phyloP scores from a whole-genome alignment of 2,329 filamentous ascomycete species.

The Fusarium goolgardi region DNA sequence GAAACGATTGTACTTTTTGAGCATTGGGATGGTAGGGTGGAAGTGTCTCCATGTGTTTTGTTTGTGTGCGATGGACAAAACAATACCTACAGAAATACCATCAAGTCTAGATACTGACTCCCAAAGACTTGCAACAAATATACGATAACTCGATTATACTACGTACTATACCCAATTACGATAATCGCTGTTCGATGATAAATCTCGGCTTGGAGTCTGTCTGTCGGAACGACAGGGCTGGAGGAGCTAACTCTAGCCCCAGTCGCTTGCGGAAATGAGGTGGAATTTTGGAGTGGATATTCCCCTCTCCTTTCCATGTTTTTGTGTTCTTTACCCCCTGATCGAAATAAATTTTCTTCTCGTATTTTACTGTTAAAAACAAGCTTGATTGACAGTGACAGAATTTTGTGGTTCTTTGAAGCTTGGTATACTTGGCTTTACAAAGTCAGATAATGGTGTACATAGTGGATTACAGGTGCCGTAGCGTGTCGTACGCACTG shows the following conservation, averaged over 20 bases:
- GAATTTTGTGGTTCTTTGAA: background rate
- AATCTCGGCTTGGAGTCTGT: background rate
- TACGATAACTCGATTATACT: too few species aligned
- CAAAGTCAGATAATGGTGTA: background rate
- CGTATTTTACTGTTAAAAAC: constrained; percentile 31
- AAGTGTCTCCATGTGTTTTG: background rate
- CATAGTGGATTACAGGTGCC: background rate
- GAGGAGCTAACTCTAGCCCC: background rate
- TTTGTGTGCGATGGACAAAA: background rate
- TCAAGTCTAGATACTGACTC: background rate
- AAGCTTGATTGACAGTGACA: constrained; percentile 32
- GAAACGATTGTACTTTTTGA: background rate
- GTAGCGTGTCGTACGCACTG: background rate
- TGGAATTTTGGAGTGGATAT: constrained; percentile 18
- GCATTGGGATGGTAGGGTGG: background rate
- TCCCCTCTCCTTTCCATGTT: background rate
- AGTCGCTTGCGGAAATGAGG: constrained; percentile 26
- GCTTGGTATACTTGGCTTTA: background rate
- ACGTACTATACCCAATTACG: too few species aligned
- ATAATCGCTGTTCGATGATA: background rate
- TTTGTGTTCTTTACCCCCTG: background rate
- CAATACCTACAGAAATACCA: background rate
- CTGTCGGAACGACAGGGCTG: constrained; percentile 10
- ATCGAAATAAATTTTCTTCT: background rate
- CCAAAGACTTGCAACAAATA: too few species aligned